Evolutionary conservation across 2,329 filamentous ascomycete species (phyloP).

Genomic region (Epichloe amarillans): DNA sequence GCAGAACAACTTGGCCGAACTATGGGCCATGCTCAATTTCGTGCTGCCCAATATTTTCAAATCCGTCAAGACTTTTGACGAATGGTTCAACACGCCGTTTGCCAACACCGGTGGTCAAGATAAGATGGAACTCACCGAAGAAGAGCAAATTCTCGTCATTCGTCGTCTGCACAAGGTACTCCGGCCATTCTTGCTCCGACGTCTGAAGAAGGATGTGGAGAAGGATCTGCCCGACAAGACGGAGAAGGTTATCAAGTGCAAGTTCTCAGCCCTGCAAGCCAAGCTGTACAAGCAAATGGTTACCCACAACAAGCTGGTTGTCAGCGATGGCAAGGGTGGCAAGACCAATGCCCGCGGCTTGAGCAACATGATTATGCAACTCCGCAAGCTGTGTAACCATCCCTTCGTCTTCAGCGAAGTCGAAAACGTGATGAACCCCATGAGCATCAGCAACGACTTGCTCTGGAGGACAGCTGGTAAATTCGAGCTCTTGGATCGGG

Average conservation of each 20-base stretch:
- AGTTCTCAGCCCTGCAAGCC: constrained; percentile 85
- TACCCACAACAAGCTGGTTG: constrained; percentile 84
- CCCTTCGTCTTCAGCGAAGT: constrained; percentile 98
- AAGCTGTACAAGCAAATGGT: constrained; percentile 97
- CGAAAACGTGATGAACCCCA: constrained; percentile 94
- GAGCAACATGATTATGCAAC: constrained; percentile 99
- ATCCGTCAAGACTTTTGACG: constrained; percentile 95
- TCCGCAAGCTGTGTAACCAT: constrained; percentile 97
- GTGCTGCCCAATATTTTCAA: constrained; percentile 98
- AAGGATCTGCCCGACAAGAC: constrained; percentile 98
- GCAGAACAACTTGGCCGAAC: constrained; percentile 89
- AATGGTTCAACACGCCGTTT: constrained; percentile 99
- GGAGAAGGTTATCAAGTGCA: constrained; percentile 98
- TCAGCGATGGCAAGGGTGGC: constrained; percentile 88
- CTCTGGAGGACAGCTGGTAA: constrained; percentile 95
- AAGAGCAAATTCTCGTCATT: constrained; percentile 98
- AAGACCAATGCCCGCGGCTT: constrained; percentile 88
- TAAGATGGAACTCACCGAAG: constrained; percentile 98
- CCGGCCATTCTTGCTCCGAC: constrained; percentile 89
- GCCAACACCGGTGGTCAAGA: constrained; percentile 96
- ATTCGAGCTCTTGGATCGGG: constrained; percentile 85
- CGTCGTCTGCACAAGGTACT: constrained; percentile 96
- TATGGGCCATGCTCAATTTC: constrained; percentile 98
- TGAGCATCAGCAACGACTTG: constrained; percentile 76
- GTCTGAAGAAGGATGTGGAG: constrained; percentile 98